Percentiles rank a stretch among this genome's conserved stretches.
Evolutionary conservation across 202 grass and related monocot genomes (phyloP).

Genomic region (Hordeum pubiflorum): DNA sequence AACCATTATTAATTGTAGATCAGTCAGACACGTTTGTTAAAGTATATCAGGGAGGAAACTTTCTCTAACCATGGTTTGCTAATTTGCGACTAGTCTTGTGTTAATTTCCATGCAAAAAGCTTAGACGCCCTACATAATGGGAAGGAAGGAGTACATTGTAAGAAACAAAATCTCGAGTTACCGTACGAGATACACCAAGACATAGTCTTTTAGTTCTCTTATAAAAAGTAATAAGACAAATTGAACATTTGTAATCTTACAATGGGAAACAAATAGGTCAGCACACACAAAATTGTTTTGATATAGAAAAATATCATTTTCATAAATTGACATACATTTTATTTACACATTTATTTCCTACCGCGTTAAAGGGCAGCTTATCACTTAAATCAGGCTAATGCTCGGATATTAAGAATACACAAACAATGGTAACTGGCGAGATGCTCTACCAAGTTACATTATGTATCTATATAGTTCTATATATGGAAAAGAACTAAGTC

Average conservation of each 20-base stretch:
- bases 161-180: neutral
- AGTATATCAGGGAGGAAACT: too few species aligned
- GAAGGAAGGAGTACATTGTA: neutral
- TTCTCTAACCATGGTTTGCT: too few species aligned
- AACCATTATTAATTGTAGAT: too few species aligned
- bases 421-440: neutral
- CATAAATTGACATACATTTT: neutral
- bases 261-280: neutral
- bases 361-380: neutral
- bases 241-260: neutral
- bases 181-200: neutral
- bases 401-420: neutral
- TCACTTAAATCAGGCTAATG: neutral
- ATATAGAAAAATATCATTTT: neutral
- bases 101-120: too few species aligned
- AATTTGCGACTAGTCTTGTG: too few species aligned
- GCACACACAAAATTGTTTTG: neutral
- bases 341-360: neutral
- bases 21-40: too few species aligned
- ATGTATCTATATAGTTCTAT: slow-evolving; percentile 11
- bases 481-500: slow-evolving; percentile 43
- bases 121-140: too few species aligned
- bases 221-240: neutral
- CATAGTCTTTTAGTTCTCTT: neutral
- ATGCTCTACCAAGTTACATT: neutral